Evolutionary conservation across 371 early-diverging fungal species (phyloP), one percentile per base, ranked within the genome.

Genomic region (Phascolomyces articulosus): DNA sequence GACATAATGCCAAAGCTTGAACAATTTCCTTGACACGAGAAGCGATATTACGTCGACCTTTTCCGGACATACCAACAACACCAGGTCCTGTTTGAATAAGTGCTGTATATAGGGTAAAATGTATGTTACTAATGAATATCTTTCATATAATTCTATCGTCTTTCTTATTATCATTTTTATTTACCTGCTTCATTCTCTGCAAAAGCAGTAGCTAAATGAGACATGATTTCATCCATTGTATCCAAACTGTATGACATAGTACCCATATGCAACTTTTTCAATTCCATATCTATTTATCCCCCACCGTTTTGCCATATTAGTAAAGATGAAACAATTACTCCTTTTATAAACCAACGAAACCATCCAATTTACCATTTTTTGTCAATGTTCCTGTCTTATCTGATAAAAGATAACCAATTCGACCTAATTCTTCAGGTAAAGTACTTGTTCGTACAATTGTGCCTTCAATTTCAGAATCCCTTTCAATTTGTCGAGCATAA

Each of bases 331-430:
- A 20, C 18, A 48, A n/a, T 23, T 24, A 24, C 8, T 29, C 11
- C 0, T 20, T n/a, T 23, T n/a, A 6, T 18, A 7, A 51, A 13
- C 15, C 0, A 13, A 44, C 8, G 16, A 44, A 4, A 40, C 23
- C 2, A 21, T 29, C 40, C 40, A 20, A 31, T 48, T 55, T 84
- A 90, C 93, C 95, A 76, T 99, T 99, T 72, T 97, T 87, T n/a
- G 99, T 99, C 68, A 99, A 75, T 10, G 99, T 99, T 10, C 99
- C 99, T 3, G 99, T 99, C 71, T 99, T 99, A 73, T 99, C 99
- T 2, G 97, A 93, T 60, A 99, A 75, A 15, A 99, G 75, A 74
- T 98, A 99, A 59, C 95, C 95, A 23, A 99, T 93, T 24, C 98
- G 86, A 3, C 99, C 99, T 1, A 99, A 87, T 73, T 99, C 99